Evolutionary conservation across 2,329 filamentous ascomycete species (phyloP).

Genomic region (Parascedosporium putredinis): DNA sequence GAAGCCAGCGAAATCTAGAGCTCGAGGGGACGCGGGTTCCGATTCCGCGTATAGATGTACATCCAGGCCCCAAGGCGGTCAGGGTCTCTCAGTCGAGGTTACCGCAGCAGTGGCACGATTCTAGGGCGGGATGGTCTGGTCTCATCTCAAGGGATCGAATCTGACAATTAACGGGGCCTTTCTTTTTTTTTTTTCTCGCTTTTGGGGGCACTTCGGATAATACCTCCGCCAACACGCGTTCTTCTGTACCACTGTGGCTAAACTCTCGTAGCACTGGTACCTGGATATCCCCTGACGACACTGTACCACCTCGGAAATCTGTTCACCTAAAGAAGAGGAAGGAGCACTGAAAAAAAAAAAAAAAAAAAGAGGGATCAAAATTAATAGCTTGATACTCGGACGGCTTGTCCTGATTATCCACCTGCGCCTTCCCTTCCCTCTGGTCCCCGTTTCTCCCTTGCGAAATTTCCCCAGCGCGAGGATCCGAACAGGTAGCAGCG

Average conservation of each 20-base stretch:
- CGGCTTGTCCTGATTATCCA: too few species aligned
- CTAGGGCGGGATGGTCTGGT: constrained; percentile 4
- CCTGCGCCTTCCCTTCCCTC: neutral
- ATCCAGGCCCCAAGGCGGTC: neutral
- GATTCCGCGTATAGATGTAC: too few species aligned
- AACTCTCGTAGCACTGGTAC: neutral
- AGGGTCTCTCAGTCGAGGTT: constrained; percentile 2
- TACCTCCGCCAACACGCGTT: neutral
- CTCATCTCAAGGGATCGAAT: constrained; percentile 4
- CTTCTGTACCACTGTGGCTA: neutral
- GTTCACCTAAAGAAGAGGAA: too few species aligned
- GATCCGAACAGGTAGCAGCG: neutral
- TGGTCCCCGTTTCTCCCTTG: neutral
- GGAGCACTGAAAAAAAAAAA: too few species aligned
- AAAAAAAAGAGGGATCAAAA: too few species aligned
- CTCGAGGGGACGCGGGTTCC: too few species aligned
- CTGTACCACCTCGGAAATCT: constrained; percentile 1
- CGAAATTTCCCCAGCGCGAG: neutral
- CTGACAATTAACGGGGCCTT: too few species aligned
- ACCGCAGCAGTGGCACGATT: constrained; percentile 7
- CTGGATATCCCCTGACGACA: neutral
- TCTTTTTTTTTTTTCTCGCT: too few species aligned
- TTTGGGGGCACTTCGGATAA: too few species aligned
- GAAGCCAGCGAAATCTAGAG: too few species aligned
- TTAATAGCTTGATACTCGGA: too few species aligned